Evolutionary conservation across 1,284 basidiomycete species (phyloP).

Genomic region (Tremellales sp.): DNA sequence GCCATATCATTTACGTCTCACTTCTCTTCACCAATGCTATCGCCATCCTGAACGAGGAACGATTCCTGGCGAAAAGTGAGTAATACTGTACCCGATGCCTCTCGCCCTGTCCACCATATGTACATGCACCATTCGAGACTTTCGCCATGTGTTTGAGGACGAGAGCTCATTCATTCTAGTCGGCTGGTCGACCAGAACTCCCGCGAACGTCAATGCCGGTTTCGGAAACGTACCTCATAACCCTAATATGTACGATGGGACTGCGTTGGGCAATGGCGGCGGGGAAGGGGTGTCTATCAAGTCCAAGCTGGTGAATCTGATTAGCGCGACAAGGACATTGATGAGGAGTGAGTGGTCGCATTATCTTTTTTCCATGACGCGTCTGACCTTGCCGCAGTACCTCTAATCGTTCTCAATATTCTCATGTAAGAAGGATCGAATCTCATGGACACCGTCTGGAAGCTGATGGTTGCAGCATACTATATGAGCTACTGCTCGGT

Average conservation of each 20-base stretch:
- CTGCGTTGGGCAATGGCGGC: constrained; percentile 37
- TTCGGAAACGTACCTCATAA: constrained; percentile 38
- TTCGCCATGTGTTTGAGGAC: no score
- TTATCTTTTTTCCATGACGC: neutral
- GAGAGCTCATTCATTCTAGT: constrained; percentile 62
- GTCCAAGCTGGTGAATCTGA: constrained; percentile 81
- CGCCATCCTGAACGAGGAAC: constrained; percentile 89
- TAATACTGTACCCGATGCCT: constrained; percentile 29
- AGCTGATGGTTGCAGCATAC: constrained; percentile 50
- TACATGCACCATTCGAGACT: no score
- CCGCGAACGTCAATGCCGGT: constrained; percentile 41
- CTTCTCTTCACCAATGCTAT: constrained; percentile 87
- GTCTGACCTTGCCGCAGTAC: constrained; percentile 57
- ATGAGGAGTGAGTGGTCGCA: constrained; percentile 75
- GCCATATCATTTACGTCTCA: constrained; percentile 49
- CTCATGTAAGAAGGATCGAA: constrained; percentile 57
- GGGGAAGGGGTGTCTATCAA: constrained; percentile 68
- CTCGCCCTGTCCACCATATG: neutral
- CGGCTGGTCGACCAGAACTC: constrained; percentile 78
- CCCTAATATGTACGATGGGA: constrained; percentile 28
- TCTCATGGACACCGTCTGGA: neutral
- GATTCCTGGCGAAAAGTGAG: constrained; percentile 88
- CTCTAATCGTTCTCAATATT: constrained; percentile 76
- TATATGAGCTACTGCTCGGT: constrained; percentile 72
- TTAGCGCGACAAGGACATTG: constrained; percentile 86